phyloP scores from a whole-genome alignment of 306 rosid species.

The Ochetophila trinervis region DNA sequence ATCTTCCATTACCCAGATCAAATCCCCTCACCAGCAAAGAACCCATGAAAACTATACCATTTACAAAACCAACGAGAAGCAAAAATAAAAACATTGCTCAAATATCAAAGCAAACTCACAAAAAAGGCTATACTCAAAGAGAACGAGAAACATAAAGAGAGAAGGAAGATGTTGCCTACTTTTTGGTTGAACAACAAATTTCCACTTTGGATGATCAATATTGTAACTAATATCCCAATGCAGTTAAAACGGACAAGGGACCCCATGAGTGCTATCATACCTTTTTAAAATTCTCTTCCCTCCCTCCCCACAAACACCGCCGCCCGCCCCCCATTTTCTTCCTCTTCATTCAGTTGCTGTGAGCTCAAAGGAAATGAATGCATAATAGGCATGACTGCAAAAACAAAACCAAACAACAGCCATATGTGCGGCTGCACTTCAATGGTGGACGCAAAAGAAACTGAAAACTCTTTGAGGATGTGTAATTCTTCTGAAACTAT shows the following conservation, averaged over 20 bases:
- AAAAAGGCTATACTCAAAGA: not conserved
- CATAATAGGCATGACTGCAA: conserved; percentile 16
- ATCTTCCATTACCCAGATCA: conserved; percentile 19
- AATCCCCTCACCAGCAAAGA: conserved; percentile 7
- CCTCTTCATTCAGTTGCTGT: conserved; percentile 2
- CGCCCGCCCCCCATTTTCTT: not conserved
- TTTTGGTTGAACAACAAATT: not conserved
- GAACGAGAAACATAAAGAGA: not conserved
- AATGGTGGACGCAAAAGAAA: conserved; percentile 6
- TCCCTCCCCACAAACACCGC: not conserved
- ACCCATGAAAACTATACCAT: conserved; percentile 13
- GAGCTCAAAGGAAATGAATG: conserved; percentile 13
- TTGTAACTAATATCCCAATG: conserved; percentile 7
- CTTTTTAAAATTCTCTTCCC: conserved; percentile 9
- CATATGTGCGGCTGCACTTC: conserved; percentile 8
- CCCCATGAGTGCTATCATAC: conserved; percentile 9
- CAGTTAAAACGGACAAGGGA: conserved; percentile 10
- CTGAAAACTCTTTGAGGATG: conserved; percentile 22
- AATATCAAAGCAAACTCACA: conserved; percentile 11
- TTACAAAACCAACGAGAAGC: conserved; percentile 6
- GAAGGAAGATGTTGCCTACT: not conserved
- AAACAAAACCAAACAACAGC: conserved; percentile 29
- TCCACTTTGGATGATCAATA: not conserved
- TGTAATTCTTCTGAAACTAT: conserved; percentile 34
- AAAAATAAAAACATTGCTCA: conserved; percentile 1